A percentile compares a stretch with the other conserved stretches of the same genome.
phyloP scores from a whole-genome alignment of 192 early-diverging fungal species.

The Powellomyces hirtus region DNA sequence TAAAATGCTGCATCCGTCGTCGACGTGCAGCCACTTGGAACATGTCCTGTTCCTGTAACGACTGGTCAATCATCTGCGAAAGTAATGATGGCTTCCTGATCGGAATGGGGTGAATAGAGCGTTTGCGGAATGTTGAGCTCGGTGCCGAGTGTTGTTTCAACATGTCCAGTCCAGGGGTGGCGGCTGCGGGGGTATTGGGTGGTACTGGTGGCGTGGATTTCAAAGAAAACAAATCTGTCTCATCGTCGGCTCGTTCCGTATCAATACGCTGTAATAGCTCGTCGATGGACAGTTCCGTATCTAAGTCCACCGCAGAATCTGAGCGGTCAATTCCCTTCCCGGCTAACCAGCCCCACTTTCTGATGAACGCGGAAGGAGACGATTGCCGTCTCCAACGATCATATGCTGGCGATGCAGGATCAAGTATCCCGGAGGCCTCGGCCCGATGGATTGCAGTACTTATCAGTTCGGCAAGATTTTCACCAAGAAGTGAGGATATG shows the following conservation, averaged over 20 bases:
- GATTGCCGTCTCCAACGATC: slow-evolving; percentile 10
- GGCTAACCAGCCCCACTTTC: slow-evolving; percentile 8
- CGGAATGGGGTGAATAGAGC: slow-evolving; percentile 1
- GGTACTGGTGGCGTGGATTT: neutral
- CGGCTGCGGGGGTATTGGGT: neutral
- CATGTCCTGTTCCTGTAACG: slow-evolving; percentile 1
- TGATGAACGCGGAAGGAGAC: slow-evolving; percentile 9
- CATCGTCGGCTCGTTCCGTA: neutral
- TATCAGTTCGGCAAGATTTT: slow-evolving; percentile 9
- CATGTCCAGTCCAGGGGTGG: too few relatives aligned
- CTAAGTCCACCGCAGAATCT: slow-evolving; percentile 10
- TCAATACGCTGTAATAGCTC: slow-evolving; percentile 2
- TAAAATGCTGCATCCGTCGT: neutral
- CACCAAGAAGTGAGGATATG: slow-evolving; percentile 10
- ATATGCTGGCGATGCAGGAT: neutral
- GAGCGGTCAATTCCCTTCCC: neutral
- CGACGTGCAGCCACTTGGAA: neutral
- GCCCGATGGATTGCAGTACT: slow-evolving; percentile 2
- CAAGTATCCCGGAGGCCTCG: slow-evolving; percentile 8
- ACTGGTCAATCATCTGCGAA: slow-evolving; percentile 6
- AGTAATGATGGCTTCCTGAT: neutral
- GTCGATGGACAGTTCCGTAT: neutral
- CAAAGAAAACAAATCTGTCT: neutral
- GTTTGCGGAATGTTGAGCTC: neutral
- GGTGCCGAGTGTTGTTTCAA: neutral